Base-by-base conservation (phyloP, 805 yeast genomes). In the Candida railenensis region DNA sequence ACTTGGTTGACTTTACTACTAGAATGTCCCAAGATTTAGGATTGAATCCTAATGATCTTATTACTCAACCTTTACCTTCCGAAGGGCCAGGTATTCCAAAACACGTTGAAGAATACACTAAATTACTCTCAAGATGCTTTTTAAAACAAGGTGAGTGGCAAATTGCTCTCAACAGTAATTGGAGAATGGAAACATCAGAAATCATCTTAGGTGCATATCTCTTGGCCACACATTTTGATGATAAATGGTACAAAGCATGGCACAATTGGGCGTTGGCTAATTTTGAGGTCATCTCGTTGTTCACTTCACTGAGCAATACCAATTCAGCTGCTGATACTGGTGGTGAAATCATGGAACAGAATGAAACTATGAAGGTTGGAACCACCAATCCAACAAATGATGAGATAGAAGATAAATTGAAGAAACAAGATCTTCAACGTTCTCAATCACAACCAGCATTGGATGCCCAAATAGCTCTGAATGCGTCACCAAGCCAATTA, bases 141-240 rank as follows among this genome's bases (percentile, higher is more conserved):
- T 74, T 92, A 65, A 95, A 94, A 59, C 99, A 94, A 68, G 99
- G 99, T 55, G 97, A 94, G 65, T 94, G 99, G 99, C 94, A 90
- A 61, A 87, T 92, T 49, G 84, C 87, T 0, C 67, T 92, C 53
- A 85, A 86, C 48, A 78, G 74, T 41, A 81, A 81, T 51, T 92
- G 98, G 98, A 78, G 88, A 49, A 76, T 82, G 8, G 87, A 83
- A 50, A 73, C 76, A 33, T 83, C 91, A 1, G 91, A 89, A 38
- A 86, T 91, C 1, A 89, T 94, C 53, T 69, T 94, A 48, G 96
- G 97, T 11, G 90, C 97, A 0, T 94, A 89, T 62, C 70, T 94
- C 46, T 73, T 94, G 52, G 98, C 99, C 0, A 92, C 99, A 0
- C 97, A 91, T 62, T 92, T 94, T 65, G 97, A 94, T 62, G 76